phyloP scores from a whole-genome alignment of 78 protist species.

The Dictyostelium discoideum region DNA sequence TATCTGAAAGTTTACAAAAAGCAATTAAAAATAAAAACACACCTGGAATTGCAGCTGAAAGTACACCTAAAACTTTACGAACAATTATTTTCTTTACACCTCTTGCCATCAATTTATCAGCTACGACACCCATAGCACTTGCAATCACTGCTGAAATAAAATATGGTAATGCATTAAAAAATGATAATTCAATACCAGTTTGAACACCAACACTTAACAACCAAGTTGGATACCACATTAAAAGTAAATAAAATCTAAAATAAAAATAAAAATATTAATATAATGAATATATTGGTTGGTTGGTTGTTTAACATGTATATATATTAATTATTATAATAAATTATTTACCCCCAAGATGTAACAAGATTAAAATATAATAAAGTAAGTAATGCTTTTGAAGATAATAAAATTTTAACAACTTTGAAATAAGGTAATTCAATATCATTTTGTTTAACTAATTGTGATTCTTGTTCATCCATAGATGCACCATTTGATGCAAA shows the following conservation, averaged over 20 bases:
- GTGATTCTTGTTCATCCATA: neutral
- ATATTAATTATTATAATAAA: too few species aligned
- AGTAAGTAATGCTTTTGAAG: slow-evolving; percentile 6
- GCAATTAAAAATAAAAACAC: slow-evolving; percentile 1
- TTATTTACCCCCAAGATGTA: slow-evolving; percentile 29
- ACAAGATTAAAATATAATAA: slow-evolving; percentile 23
- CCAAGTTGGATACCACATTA: slow-evolving; percentile 79
- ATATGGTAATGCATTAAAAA: slow-evolving; percentile 54
- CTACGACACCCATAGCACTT: neutral
- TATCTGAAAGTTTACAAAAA: neutral
- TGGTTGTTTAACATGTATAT: too few species aligned
- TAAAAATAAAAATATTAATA: neutral
- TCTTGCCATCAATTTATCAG: slow-evolving; percentile 4
- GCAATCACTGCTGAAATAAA: neutral
- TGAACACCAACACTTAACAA: neutral
- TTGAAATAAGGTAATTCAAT: slow-evolving; percentile 13
- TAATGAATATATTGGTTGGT: too few species aligned
- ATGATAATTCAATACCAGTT: slow-evolving; percentile 1
- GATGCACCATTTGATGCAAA: neutral
- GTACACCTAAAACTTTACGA: slow-evolving; percentile 31
- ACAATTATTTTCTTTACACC: slow-evolving; percentile 19
- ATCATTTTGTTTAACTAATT: neutral
- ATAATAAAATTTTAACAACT: slow-evolving; percentile 20
- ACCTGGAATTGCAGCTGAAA: slow-evolving; percentile 39
- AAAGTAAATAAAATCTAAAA: slow-evolving; percentile 20